phyloP scores from a whole-genome alignment of 805 yeast species.

The Lipomyces spencermartinsiae region DNA sequence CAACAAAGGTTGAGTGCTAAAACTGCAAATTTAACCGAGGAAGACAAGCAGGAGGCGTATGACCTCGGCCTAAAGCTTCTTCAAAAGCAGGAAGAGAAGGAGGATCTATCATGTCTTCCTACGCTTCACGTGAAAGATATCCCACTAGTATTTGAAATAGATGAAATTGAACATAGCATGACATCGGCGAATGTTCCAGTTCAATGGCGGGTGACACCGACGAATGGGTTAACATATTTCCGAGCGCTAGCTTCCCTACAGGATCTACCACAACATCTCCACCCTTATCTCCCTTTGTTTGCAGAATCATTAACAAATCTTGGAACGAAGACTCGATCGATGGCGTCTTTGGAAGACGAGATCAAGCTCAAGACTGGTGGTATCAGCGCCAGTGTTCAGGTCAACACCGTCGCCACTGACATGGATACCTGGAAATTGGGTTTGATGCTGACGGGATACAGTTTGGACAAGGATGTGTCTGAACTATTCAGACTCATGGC shows the following conservation, averaged over 20 bases:
- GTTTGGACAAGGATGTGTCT: slow-evolving; percentile 67
- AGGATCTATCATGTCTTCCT: slow-evolving; percentile 82
- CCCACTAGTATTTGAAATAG: slow-evolving; percentile 57
- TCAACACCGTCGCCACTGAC: slow-evolving; percentile 61
- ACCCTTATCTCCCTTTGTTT: slow-evolving; percentile 77
- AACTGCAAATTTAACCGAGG: slow-evolving; percentile 54
- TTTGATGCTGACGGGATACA: slow-evolving; percentile 68
- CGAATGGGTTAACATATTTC: slow-evolving; percentile 83
- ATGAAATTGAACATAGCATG: slow-evolving; percentile 37
- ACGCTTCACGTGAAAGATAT: slow-evolving; percentile 78
- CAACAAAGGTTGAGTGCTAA: slow-evolving; percentile 54
- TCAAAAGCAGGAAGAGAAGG: slow-evolving; percentile 67
- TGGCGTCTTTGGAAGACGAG: slow-evolving; percentile 83
- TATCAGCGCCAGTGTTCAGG: slow-evolving; percentile 64
- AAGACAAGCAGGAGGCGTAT: slow-evolving; percentile 63
- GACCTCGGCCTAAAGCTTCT: slow-evolving; percentile 66
- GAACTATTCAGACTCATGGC: slow-evolving; percentile 69
- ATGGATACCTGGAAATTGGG: slow-evolving; percentile 53
- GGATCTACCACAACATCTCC: slow-evolving; percentile 63
- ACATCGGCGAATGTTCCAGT: slow-evolving; percentile 49
- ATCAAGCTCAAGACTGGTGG: slow-evolving; percentile 89
- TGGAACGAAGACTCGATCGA: slow-evolving; percentile 76
- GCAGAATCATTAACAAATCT: slow-evolving; percentile 79
- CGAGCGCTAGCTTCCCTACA: slow-evolving; percentile 68
- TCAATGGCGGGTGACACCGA: slow-evolving; percentile 62